Base-by-base conservation (phyloP, 2,329 filamentous ascomycete species). In the Aureobasidium musti region DNA sequence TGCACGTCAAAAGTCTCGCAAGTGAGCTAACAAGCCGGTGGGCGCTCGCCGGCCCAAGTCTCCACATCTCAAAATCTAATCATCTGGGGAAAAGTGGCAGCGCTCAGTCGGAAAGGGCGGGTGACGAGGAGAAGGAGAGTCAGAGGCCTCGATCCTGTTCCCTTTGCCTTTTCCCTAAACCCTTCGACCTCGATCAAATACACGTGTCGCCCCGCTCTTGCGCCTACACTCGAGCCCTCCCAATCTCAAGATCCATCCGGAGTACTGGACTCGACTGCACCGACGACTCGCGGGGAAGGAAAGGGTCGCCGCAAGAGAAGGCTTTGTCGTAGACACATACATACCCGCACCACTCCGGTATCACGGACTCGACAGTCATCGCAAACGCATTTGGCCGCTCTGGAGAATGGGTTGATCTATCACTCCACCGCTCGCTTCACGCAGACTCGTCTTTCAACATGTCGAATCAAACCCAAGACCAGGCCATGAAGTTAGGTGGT, bases 351-450 rank as follows among this genome's bases (percentile, higher is more conserved):
- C 4, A 33, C 6, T 28, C 33, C 35, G 17, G 26, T n/a, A 41
- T 45, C 43, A 57, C 26, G 57, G 47, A 39, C 33, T 41, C 63
- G 39, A 65, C 63, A 23, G 13, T 49, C 30, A 5, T 39, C n/a
- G 52, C 35, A 63, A 21, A 13, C 47, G 30, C 37, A 13, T 59
- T 4, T 43, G 35, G 28, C 49, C 49, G 28, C n/a, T 53, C 45
- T 47, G 47, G 61, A 53, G 63, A 53, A 67, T 56, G 63, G 65
- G 47, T 60, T 67, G 63, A 64, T 19, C 23, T 35, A 60, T 43
- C 19, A 49, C 33, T 21, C 21, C 10, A 30, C 26, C 47, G 61
- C 37, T 64, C 61, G 47, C 47, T 28, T 35, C 10, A 35, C 60
- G 60, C 60, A 50, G 17, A 47, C 47, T 54, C 49, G 35, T 59